These are phyloP conservation scores for Phytophthora chlamydospora DNA, from an alignment of 352 stramenopile genomes.

Conservation along the genomic window DNA sequence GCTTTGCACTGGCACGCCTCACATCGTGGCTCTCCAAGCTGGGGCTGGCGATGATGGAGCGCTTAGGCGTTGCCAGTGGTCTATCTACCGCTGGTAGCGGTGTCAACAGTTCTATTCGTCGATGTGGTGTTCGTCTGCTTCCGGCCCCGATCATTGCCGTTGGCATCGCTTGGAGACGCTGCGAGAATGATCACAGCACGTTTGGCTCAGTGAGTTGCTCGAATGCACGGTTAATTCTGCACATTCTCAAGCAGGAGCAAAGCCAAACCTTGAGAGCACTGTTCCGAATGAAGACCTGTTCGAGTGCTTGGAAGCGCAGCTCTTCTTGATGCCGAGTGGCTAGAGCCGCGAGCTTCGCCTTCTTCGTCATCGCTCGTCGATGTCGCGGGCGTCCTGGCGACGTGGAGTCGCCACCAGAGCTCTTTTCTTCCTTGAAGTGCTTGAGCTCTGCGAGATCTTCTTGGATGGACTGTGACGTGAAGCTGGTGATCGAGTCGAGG, in stretches of 20 bases:
- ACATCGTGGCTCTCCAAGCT: constrained; percentile 22
- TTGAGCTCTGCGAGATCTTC: constrained; percentile 61
- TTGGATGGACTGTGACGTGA: constrained; percentile 54
- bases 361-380: constrained; percentile 35
- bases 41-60: constrained; percentile 17
- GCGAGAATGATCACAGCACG: not conserved
- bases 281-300: constrained; percentile 59
- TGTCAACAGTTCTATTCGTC: constrained; percentile 22
- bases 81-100: constrained; percentile 17
- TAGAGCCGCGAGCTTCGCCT: constrained; percentile 62
- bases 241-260: not conserved
- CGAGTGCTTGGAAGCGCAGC: constrained; percentile 65
- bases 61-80: constrained; percentile 4
- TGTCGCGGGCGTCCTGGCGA: constrained; percentile 24
- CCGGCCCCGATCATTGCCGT: constrained; percentile 21
- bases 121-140: constrained; percentile 20
- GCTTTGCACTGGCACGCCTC: constrained; percentile 22
- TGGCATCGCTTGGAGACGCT: constrained; percentile 29
- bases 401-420: not conserved
- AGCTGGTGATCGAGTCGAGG: constrained; percentile 70
- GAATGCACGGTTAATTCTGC: not conserved
- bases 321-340: constrained; percentile 57
- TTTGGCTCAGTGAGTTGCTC: not conserved
- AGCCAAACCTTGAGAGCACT: constrained; percentile 41
- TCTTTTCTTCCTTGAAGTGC: constrained; percentile 23